Evolutionary conservation across 2,329 filamentous ascomycete species (phyloP).

Genomic region (Phaeomoniella chlamydospora): DNA sequence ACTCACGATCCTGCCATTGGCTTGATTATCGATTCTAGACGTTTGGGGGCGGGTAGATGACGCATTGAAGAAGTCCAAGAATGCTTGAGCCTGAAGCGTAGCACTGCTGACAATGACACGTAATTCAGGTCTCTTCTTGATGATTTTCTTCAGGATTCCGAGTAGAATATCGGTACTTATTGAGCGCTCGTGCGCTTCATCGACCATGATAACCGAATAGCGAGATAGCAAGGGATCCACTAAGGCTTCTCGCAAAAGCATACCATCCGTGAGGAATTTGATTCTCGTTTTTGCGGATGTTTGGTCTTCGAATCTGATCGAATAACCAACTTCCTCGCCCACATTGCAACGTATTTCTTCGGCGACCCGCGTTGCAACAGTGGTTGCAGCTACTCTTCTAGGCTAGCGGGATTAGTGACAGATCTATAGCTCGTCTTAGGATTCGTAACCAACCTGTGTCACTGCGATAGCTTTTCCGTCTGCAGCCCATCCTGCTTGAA

Average conservation of each 20-base stretch:
- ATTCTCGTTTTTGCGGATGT: conserved; percentile 75
- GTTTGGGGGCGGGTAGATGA: conserved; percentile 15
- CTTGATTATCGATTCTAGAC: conserved; percentile 21
- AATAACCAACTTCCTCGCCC: conserved; percentile 85
- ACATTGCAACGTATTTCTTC: conserved; percentile 77
- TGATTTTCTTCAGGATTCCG: conserved; percentile 81
- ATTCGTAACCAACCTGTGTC: conserved; percentile 66
- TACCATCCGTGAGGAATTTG: conserved; percentile 89
- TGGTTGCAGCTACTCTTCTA: conserved; percentile 77
- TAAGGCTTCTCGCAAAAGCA: conserved; percentile 80
- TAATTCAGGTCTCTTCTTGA: conserved; percentile 63
- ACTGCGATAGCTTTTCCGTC: conserved; percentile 73
- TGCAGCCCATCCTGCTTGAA: conserved; percentile 76
- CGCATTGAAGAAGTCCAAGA: conserved; percentile 62
- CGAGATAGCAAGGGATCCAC: conserved; percentile 81
- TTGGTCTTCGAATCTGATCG: conserved; percentile 80
- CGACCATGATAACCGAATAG: conserved; percentile 94
- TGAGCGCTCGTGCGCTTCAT: conserved; percentile 90
- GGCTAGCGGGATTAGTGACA: conserved; percentile 43
- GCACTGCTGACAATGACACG: conserved; percentile 87
- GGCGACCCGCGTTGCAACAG: conserved; percentile 75
- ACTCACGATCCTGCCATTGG: conserved; percentile 55
- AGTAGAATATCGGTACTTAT: conserved; percentile 84
- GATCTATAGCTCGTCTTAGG: too few species aligned
- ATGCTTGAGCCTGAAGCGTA: conserved; percentile 78